phyloP scores from a whole-genome alignment of 176 grass and related monocot species.

The Musa troglodytarum region DNA sequence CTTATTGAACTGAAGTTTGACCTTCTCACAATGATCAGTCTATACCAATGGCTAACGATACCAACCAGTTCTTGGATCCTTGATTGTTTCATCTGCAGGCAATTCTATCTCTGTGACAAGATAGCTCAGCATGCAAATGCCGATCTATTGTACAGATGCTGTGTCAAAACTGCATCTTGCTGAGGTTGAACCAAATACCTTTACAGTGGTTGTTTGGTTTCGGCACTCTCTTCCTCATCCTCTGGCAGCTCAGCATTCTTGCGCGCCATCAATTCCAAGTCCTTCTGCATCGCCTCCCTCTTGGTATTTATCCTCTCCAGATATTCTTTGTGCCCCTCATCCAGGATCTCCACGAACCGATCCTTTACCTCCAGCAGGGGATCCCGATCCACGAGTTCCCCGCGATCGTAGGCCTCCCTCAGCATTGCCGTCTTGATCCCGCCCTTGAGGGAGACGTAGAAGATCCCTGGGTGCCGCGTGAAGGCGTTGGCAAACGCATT shows the following conservation, averaged over 20 bases:
- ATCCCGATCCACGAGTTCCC: conserved; percentile 64
- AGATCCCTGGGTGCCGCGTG: conserved; percentile 71
- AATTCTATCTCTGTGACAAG: neutral
- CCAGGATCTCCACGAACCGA: conserved; percentile 57
- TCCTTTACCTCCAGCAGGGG: conserved; percentile 67
- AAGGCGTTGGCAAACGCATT: conserved; percentile 72
- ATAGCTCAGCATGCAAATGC: neutral
- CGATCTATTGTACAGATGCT: too few species aligned
- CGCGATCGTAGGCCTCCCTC: conserved; percentile 67
- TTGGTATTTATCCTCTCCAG: conserved; percentile 46
- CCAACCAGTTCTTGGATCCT: neutral
- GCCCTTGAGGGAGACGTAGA: conserved; percentile 81
- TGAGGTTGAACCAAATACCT: neutral
- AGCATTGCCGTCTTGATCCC: conserved; percentile 77
- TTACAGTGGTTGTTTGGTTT: neutral
- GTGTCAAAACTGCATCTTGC: too few species aligned
- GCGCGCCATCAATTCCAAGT: conserved; percentile 4
- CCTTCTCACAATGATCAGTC: neutral
- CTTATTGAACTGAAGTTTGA: neutral
- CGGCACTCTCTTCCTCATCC: neutral
- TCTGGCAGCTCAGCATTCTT: conserved; percentile 3
- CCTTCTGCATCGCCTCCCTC: conserved; percentile 42
- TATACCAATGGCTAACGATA: neutral
- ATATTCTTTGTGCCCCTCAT: conserved; percentile 61
- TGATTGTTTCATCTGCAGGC: neutral